Base-by-base conservation (phyloP, 371 early-diverging fungal species). In the Dichotomocladium elegans region DNA sequence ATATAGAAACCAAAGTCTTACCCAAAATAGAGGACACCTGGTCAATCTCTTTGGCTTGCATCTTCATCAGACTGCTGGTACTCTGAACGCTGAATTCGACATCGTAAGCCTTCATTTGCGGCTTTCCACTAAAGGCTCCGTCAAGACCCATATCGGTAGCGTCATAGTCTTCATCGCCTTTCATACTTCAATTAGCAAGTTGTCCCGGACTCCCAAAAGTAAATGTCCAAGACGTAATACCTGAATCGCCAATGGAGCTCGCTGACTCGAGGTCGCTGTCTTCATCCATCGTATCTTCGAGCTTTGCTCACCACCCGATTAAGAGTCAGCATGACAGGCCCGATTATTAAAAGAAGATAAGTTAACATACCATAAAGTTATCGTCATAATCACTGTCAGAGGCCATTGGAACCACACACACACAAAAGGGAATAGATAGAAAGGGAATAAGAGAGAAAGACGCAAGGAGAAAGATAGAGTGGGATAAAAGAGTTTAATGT, bases 11-110 rank as follows among this genome's bases (percentile, higher is more conserved):
- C 15, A 35, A 5, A 12, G n/a, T 28, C 56, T 52, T 67, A 72
- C 76, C 72, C 44, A 72, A 37, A 49, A 76, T 76, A 27, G 53
- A 52, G 8, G 72, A 60, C n/a, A 76, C 72, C 43, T 76, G 76
- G 6, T 54, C 51, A 34, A 76, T 60, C 60, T 76, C 76, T 50
- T 68, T 64, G 24, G 66, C 64, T 53, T 76, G 76, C 17, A 61
- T 67, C 4, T 34, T 34, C 55, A 70, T 52, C 3, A 76, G 53
- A 35, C 61, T 47, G 6, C 14, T 33, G 5, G 45, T 43, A 29
- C 51, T 63, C 29, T 70, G 63, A 2, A 76, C 71, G 24, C 52
- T 58, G 41, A 58, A 66, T 14, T 76, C 72, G 0, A 76, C 68
- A 57, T 76, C 63, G 51, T 76, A 72, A 2, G 73, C 61, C 27